Evolutionary conservation across 257 asterid genomes (phyloP).

Genomic region (Thymus quinquecostatus): DNA sequence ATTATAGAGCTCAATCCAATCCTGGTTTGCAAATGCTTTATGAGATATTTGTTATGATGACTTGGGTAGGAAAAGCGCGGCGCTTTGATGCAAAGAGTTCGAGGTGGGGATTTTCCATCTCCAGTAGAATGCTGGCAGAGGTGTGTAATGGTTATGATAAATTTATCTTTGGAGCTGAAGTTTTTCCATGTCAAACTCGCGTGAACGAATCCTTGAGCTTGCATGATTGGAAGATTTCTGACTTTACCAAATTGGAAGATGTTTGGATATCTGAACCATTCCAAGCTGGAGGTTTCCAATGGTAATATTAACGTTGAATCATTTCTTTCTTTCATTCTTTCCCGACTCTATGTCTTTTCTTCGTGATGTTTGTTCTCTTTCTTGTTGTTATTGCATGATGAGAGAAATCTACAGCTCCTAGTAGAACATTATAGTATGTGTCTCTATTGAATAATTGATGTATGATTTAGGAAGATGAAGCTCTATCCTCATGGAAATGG

Average conservation of each 20-base stretch:
- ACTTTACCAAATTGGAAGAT: background rate
- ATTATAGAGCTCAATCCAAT: background rate
- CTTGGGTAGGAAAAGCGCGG: too few relatives aligned
- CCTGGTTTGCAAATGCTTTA: too few relatives aligned
- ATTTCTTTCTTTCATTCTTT: too few relatives aligned
- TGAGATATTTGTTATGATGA: too few relatives aligned
- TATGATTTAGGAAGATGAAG: constrained; percentile 7
- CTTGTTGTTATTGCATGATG: too few relatives aligned
- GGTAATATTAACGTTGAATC: background rate
- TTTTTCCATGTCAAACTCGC: background rate
- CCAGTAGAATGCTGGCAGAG: background rate
- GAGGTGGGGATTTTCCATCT: background rate
- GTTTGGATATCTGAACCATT: background rate
- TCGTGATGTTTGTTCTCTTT: too few relatives aligned
- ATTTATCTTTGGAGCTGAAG: background rate
- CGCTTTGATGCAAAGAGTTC: background rate
- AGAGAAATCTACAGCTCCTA: too few relatives aligned
- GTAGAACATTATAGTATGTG: too few relatives aligned
- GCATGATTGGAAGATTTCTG: constrained; percentile 3
- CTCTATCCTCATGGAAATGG: background rate
- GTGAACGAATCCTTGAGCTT: background rate
- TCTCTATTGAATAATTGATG: background rate
- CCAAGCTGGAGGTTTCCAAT: constrained; percentile 1
- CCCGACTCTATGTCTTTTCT: too few relatives aligned
- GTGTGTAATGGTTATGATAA: background rate